Base-by-base conservation (phyloP, 2,329 filamentous ascomycete genomes). In the Xylariaceae sp. region DNA sequence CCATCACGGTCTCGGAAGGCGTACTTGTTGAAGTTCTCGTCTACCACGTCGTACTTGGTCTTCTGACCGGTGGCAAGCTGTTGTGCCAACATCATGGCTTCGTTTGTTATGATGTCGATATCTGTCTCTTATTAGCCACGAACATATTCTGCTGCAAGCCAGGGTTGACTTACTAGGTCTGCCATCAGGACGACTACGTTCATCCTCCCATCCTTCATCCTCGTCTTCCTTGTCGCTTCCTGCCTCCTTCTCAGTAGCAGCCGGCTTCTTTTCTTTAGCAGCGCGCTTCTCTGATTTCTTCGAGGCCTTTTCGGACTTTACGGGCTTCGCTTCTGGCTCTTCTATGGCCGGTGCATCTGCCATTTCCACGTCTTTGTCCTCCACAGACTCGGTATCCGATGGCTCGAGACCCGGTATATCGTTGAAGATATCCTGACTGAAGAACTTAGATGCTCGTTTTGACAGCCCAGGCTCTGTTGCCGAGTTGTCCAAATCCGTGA, bases 101-200 rank as follows among this genome's bases (percentile, higher is more conserved):
- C 94, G 4, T 92, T 94, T n/a, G 94, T 99, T 71, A 97, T 96
- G 70, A 99, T 97, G 73, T 97, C 92, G 75, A 99, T 96, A 72
- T 97, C 92, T 82, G 75, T 72, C 57, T 57, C 51, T 30, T 30
- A 56, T 70, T 67, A 72, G 70, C 51, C 58, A 42, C 15, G 34
- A 11, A 23, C 39, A 4, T 30, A 18, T 15, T 13, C 23, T 57
- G 17, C 10, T 34, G n/a, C 17, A 4, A n/a, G 9, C 6, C 23
- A 30, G 1, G 7, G 42, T 13, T 49, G 52, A 65, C 78, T 72
- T 78, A 86, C 84, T 81, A 47, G 81, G 76, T 68, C 81, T 83
- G 59, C 87, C 87, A 67, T 89, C 83, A 57, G 84, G 80, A 63
- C 78, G 81, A 55, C 82, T 81, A 62, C 83, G 84, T 55, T 86